A percentile compares a stretch with the other conserved stretches of the same genome.
Evolutionary conservation across 768 basidiomycete genomes (phyloP).

Genomic region (Lactarius akahatsu): DNA sequence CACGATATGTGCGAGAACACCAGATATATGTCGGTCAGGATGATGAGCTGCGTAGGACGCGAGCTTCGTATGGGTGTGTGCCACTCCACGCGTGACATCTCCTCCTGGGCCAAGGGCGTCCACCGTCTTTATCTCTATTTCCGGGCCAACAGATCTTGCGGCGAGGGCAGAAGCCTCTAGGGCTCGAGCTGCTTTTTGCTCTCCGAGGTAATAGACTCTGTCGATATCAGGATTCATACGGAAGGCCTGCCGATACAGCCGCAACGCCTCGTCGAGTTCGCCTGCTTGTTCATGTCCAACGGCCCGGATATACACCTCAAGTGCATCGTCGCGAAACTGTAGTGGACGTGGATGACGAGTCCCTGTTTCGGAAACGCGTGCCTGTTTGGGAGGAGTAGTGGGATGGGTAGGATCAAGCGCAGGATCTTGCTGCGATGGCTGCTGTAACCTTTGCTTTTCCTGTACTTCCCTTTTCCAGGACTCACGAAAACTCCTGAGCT

Average conservation of each 20-base stretch:
- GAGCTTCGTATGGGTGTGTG: slow-evolving; percentile 5
- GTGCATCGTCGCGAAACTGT: slow-evolving; percentile 44
- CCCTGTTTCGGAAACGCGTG: slow-evolving; percentile 4
- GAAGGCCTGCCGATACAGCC: slow-evolving; percentile 78
- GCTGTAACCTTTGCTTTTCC: slow-evolving; percentile 30
- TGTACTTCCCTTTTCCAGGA: slow-evolving; percentile 70
- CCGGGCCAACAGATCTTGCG: neutral
- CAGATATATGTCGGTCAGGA: slow-evolving; percentile 36
- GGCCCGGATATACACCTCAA: slow-evolving; percentile 68
- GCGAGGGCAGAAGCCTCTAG: neutral
- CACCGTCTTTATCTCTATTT: neutral
- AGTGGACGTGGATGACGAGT: neutral
- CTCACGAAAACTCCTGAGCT: slow-evolving; percentile 68
- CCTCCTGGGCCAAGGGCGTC: neutral
- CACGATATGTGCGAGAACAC: slow-evolving; percentile 49
- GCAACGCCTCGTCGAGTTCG: slow-evolving; percentile 71
- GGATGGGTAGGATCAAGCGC: slow-evolving; percentile 1
- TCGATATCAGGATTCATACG: slow-evolving; percentile 76
- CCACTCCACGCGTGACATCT: slow-evolving; percentile 15
- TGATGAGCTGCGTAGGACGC: slow-evolving; percentile 20
- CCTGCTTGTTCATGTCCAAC: slow-evolving; percentile 72
- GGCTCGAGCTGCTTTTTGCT: slow-evolving; percentile 36
- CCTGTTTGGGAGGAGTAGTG: slow-evolving; percentile 19
- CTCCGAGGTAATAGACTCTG: slow-evolving; percentile 60
- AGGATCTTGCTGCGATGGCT: neutral